Percentiles rank a stretch among this genome's conserved stretches.
phyloP scores from a whole-genome alignment of 148 eudicot genomes.

The Silene latifolia region DNA sequence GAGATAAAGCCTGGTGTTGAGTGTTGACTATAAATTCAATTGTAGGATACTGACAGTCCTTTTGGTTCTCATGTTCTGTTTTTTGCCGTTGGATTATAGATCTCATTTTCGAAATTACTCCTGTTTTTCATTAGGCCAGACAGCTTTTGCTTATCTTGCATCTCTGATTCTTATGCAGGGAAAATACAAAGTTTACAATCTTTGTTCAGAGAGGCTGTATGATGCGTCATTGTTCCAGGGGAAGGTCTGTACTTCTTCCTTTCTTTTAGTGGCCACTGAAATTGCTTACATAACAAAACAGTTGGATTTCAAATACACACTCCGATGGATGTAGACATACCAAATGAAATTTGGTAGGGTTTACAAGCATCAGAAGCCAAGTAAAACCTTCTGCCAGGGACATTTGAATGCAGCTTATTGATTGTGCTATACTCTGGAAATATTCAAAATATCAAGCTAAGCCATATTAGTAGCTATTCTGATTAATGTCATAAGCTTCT shows the following conservation, averaged over 20 bases:
- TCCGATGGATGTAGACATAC: neutral
- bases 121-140: neutral
- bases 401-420: neutral
- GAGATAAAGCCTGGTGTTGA: neutral
- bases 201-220: conserved; percentile 91
- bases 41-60: neutral
- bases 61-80: neutral
- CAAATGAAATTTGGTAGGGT: neutral
- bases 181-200: conserved; percentile 91
- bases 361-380: neutral
- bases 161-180: conserved; percentile 47
- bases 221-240: conserved; percentile 91
- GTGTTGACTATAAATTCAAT: too few relatives aligned
- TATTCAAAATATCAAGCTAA: neutral
- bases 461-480: neutral
- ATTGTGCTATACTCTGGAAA: neutral
- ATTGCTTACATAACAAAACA: neutral
- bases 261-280: neutral
- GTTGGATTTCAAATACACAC: neutral
- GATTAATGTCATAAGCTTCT: neutral
- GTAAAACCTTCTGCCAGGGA: neutral
- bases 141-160: neutral
- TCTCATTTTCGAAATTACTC: conserved; percentile 2
- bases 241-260: conserved; percentile 51
- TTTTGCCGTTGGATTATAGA: conserved; percentile 6